phyloP scores from a whole-genome alignment of 2,329 filamentous ascomycete species.

The Monosporascus ibericus region DNA sequence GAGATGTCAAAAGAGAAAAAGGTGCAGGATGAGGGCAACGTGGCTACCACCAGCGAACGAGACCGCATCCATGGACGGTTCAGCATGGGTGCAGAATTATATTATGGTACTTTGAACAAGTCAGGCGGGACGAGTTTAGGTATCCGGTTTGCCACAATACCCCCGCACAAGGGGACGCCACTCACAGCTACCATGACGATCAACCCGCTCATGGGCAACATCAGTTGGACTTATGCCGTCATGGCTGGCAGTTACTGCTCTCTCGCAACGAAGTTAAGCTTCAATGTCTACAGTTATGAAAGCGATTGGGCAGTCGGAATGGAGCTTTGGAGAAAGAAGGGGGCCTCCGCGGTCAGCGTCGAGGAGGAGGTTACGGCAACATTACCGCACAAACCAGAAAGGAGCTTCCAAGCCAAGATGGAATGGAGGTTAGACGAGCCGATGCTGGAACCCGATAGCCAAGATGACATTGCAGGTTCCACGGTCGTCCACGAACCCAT shows the following conservation, averaged over 20 bases:
- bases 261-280: slow-evolving; percentile 86
- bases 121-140: slow-evolving; percentile 87
- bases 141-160: slow-evolving; percentile 81
- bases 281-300: slow-evolving; percentile 98
- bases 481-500: background rate
- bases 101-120: slow-evolving; percentile 93
- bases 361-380: slow-evolving; percentile 20
- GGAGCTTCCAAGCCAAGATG: slow-evolving; percentile 50
- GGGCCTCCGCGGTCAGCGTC: slow-evolving; percentile 32
- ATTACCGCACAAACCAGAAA: slow-evolving; percentile 23
- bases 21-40: slow-evolving; percentile 15
- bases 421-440: slow-evolving; percentile 31
- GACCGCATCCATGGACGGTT: slow-evolving; percentile 74
- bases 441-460: background rate
- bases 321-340: slow-evolving; percentile 78
- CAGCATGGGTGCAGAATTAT: slow-evolving; percentile 85
- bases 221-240: slow-evolving; percentile 87
- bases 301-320: slow-evolving; percentile 87
- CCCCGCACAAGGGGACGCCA: slow-evolving; percentile 74
- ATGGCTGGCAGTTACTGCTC: slow-evolving; percentile 77
- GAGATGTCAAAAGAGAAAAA: slow-evolving; percentile 9
- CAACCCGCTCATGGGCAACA: slow-evolving; percentile 89
- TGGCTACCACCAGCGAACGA: slow-evolving; percentile 30
- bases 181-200: slow-evolving; percentile 89
- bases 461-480: background rate